These are phyloP conservation scores for Metschnikowia kunwiensis DNA, from an alignment of 805 yeast genomes.

Conservation along the genomic window DNA sequence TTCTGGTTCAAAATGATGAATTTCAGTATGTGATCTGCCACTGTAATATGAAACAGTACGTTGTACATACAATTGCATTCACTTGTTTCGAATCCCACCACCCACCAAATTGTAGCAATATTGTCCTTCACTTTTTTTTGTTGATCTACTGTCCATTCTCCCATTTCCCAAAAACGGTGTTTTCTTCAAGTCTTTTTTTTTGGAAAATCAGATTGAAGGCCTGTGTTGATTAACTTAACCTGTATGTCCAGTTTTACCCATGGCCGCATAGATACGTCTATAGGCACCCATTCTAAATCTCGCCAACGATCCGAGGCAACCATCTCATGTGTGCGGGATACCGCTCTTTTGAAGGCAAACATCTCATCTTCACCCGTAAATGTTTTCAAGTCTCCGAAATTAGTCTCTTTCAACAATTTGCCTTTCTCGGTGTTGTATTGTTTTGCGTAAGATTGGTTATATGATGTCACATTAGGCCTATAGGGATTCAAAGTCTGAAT, in stretches of 20 bases:
- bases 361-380: slow-evolving; percentile 78
- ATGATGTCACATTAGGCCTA: slow-evolving; percentile 65
- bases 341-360: slow-evolving; percentile 71
- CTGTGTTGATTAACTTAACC: too few relatives aligned
- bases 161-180: slow-evolving; percentile 77
- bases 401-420: neutral
- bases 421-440: slow-evolving; percentile 12
- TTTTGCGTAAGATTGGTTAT: slow-evolving; percentile 46
- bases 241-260: slow-evolving; percentile 44
- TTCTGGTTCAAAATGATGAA: too few relatives aligned
- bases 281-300: slow-evolving; percentile 52
- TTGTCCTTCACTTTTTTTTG: slow-evolving; percentile 49
- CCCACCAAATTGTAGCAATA: slow-evolving; percentile 56
- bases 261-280: slow-evolving; percentile 50
- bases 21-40: too few relatives aligned
- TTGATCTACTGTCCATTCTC: slow-evolving; percentile 49
- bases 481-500: slow-evolving; percentile 62
- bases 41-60: too few relatives aligned
- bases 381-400: slow-evolving; percentile 48
- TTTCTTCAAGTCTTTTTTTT: slow-evolving; percentile 24
- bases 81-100: slow-evolving; percentile 17
- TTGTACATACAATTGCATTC: too few relatives aligned
- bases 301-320: slow-evolving; percentile 54
- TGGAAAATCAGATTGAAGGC: slow-evolving; percentile 17
- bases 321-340: slow-evolving; percentile 62